These are phyloP conservation scores for Auriscalpium orientale DNA, from an alignment of 768 basidiomycete genomes.

Conservation along the genomic window DNA sequence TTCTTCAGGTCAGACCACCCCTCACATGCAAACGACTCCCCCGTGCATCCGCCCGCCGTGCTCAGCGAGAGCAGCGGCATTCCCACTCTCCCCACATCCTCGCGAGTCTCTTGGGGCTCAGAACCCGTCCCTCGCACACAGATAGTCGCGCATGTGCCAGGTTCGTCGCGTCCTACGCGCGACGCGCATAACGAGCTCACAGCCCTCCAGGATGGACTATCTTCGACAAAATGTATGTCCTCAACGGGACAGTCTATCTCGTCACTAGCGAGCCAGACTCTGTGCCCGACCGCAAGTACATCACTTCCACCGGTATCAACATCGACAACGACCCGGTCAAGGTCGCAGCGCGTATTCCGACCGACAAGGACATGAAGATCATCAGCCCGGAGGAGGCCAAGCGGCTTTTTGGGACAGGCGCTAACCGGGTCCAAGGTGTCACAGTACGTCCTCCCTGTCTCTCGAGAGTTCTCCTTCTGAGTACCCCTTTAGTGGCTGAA, in stretches of 20 bases:
- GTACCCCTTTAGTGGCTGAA: conserved; percentile 50
- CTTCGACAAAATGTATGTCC: conserved; percentile 73
- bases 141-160: conserved; percentile 70
- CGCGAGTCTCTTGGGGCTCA: conserved; percentile 18
- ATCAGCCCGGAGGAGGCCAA: conserved; percentile 63
- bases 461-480: background rate
- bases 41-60: background rate
- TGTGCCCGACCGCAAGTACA: conserved; percentile 57
- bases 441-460: conserved; percentile 38
- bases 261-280: conserved; percentile 65
- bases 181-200: background rate
- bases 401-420: conserved; percentile 62
- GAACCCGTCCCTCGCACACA: conserved; percentile 48
- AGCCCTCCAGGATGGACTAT: conserved; percentile 76
- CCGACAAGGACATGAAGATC: conserved; percentile 71
- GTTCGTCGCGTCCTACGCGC: conserved; percentile 25
- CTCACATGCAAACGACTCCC: background rate
- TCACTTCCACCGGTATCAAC: conserved; percentile 61
- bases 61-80: background rate
- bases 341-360: conserved; percentile 56
- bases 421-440: conserved; percentile 69
- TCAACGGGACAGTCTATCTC: conserved; percentile 76
- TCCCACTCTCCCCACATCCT: conserved; percentile 6
- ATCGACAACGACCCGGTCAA: conserved; percentile 54
- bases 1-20: conserved; percentile 1